phyloP scores from a whole-genome alignment of 352 stramenopile species.

The Aphanomyces invadans region DNA sequence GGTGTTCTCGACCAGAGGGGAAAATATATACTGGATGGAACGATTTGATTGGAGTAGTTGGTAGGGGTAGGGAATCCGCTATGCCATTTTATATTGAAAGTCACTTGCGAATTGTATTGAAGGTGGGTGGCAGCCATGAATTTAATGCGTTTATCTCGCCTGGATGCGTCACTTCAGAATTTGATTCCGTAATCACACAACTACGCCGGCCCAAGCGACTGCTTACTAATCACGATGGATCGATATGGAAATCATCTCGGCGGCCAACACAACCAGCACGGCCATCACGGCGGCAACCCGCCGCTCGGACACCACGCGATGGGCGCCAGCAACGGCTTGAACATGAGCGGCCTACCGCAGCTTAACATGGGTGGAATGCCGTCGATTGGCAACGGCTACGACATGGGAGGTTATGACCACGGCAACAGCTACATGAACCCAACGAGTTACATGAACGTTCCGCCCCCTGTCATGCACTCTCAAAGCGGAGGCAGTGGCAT shows the following conservation, averaged over 20 bases:
- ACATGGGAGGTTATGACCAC: conserved; percentile 5
- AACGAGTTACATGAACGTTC: conserved; percentile 1
- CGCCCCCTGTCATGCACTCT: conserved; percentile 3
- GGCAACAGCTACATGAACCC: conserved; percentile 12
- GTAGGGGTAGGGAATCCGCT: neutral
- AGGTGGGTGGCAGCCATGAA: too few relatives aligned
- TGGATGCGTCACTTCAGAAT: neutral
- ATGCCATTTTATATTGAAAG: too few relatives aligned
- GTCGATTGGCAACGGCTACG: conserved; percentile 10
- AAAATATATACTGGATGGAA: neutral
- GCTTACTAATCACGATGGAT: conserved; percentile 26
- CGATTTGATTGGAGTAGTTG: neutral
- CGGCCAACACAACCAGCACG: conserved; percentile 6
- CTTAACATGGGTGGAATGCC: conserved; percentile 21
- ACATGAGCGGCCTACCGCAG: conserved; percentile 2
- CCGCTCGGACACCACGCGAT: neutral
- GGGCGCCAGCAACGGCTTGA: neutral
- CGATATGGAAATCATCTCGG: conserved; percentile 11
- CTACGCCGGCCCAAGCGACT: neutral
- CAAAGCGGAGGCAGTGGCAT: neutral
- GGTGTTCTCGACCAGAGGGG: neutral
- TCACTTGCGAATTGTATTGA: too few relatives aligned
- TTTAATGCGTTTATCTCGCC: neutral
- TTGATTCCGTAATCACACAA: conserved; percentile 25
- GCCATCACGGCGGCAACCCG: neutral